A percentile compares a stretch with the other conserved stretches of the same genome.
Conservation (phyloP, 371 early-diverging fungal species). For the Synchytrium microbalum region DNA sequence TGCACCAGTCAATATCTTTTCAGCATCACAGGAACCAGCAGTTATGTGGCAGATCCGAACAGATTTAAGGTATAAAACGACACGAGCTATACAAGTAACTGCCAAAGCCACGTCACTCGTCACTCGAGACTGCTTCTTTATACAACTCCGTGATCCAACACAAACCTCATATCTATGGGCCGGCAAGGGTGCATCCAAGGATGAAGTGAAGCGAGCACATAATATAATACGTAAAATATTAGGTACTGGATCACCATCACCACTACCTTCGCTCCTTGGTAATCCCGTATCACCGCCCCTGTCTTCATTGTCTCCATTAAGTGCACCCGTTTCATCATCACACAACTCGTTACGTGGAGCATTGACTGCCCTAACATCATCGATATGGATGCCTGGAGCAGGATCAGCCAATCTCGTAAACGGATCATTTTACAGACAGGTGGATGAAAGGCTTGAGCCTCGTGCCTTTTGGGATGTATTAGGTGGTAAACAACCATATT, state of each 20-base stretch:
- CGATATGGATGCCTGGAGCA: background rate
- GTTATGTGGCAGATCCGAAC: slow-evolving; percentile 34
- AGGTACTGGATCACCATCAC: background rate
- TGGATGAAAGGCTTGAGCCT: slow-evolving; percentile 22
- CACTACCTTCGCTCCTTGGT: background rate
- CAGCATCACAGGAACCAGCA: background rate
- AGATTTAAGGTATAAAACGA: slow-evolving; percentile 28
- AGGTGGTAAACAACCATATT: slow-evolving; percentile 9
- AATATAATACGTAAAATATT: slow-evolving; percentile 13
- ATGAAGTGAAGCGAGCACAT: slow-evolving; percentile 28
- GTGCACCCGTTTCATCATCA: slow-evolving; percentile 9
- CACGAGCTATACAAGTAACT: slow-evolving; percentile 31
- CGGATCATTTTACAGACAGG: slow-evolving; percentile 9
- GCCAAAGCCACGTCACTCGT: slow-evolving; percentile 15
- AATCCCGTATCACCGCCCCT: slow-evolving; percentile 5
- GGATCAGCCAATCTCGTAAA: background rate
- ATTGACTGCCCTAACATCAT: background rate
- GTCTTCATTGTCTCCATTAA: background rate
- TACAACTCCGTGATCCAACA: slow-evolving; percentile 6
- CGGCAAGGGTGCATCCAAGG: slow-evolving; percentile 28
- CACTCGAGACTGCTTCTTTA: slow-evolving; percentile 33
- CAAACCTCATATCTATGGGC: slow-evolving; percentile 28
- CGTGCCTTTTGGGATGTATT: slow-evolving; percentile 17
- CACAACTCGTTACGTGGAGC: slow-evolving; percentile 8
- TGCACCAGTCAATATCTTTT: background rate